These are phyloP conservation scores for Carpinus viminea DNA, from an alignment of 306 rosid species.

Conservation along the genomic window DNA sequence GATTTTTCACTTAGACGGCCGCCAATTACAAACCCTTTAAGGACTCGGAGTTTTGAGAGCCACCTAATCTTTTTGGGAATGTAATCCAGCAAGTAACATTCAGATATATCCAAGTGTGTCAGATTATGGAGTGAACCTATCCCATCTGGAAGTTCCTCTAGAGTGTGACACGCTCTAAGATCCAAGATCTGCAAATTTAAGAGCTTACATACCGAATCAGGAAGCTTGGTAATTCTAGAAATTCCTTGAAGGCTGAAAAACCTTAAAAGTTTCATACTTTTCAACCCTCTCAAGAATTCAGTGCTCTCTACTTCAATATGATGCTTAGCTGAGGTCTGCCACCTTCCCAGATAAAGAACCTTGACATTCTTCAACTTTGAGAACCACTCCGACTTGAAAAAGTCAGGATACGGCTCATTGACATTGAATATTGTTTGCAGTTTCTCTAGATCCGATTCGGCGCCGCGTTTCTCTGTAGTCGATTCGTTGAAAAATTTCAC, in stretches of 20 bases:
- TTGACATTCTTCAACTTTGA: constrained; percentile 2
- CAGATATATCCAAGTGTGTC: constrained; percentile 35
- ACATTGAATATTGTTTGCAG: constrained; percentile 24
- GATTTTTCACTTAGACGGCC: not conserved
- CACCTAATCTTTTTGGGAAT: constrained; percentile 17
- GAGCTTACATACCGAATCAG: constrained; percentile 5
- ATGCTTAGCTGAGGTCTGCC: constrained; percentile 15
- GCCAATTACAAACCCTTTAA: constrained; percentile 28
- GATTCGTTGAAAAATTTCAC: not conserved
- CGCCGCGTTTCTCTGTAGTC: rapidly evolving
- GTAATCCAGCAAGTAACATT: constrained; percentile 28
- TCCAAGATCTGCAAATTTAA: constrained; percentile 26
- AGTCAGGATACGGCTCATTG: constrained; percentile 33
- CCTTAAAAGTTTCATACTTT: constrained; percentile 13
- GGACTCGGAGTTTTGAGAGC: constrained; percentile 22
- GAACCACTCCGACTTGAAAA: constrained; percentile 26
- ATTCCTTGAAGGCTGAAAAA: constrained; percentile 39
- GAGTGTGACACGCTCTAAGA: constrained; percentile 36
- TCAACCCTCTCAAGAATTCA: constrained; percentile 12
- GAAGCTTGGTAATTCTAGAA: constrained; percentile 22
- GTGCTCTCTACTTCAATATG: constrained; percentile 27
- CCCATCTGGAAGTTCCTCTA: constrained; percentile 21
- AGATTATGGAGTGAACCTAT: constrained; percentile 16
- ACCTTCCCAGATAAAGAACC: constrained; percentile 32
- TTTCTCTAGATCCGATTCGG: not conserved